These are phyloP conservation scores for Amaranthus palmeri DNA, from an alignment of 148 eudicot genomes.

Conservation along the genomic window DNA sequence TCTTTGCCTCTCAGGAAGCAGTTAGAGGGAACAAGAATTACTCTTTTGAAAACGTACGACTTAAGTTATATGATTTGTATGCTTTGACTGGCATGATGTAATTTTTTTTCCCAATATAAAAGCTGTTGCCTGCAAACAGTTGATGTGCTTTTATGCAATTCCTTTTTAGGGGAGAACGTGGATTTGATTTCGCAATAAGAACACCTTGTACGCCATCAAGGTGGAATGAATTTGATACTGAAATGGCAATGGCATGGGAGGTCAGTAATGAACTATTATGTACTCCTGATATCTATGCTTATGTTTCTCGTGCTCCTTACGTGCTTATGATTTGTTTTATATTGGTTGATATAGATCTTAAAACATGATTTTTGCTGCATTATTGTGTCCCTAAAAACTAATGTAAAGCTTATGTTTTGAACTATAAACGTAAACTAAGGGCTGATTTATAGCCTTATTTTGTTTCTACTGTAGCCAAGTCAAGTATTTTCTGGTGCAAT, in stretches of 20 bases:
- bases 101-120: neutral
- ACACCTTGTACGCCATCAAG: slow-evolving; percentile 94
- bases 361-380: neutral
- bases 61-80: slow-evolving; percentile 5
- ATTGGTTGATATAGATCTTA: neutral
- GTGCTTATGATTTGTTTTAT: neutral
- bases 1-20: slow-evolving; percentile 52
- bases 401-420: neutral
- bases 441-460: neutral
- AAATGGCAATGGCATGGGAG: slow-evolving; percentile 95
- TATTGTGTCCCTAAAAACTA: neutral
- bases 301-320: neutral
- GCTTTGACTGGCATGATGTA: slow-evolving; percentile 9
- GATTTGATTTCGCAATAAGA: slow-evolving; percentile 80
- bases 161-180: slow-evolving; percentile 64
- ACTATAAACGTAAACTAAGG: neutral
- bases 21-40: slow-evolving; percentile 95
- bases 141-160: slow-evolving; percentile 9
- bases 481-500: neutral
- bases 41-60: slow-evolving; percentile 62
- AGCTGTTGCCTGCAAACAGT: neutral
- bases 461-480: neutral
- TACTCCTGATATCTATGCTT: neutral
- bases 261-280: slow-evolving; percentile 33
- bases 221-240: slow-evolving; percentile 83